Evolutionary conservation across 805 yeast genomes (phyloP), one percentile per base, ranked within the genome.

Genomic region (Yamadazyma sp.): DNA sequence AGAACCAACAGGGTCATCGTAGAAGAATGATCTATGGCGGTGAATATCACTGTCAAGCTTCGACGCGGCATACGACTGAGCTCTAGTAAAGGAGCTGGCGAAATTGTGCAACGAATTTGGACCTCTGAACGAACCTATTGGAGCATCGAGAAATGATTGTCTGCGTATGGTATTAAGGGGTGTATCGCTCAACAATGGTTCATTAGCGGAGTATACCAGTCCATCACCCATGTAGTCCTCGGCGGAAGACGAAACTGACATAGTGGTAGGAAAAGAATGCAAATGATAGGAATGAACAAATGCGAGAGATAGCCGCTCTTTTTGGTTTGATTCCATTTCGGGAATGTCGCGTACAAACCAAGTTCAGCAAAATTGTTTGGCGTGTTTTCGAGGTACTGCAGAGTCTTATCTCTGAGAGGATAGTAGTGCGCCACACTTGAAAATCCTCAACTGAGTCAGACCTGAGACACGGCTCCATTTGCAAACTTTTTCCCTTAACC

Each of bases 21-120:
- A 49, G 54, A 85, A 82, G 46, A 74, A 85, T 0, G 89, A 80
- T 47, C 95, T 64, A 20, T 73, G 63, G 6, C 78, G 75, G 49
- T 71, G 76, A 47, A 84, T 78, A 23, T 73, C 68, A 18, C 73
- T 71, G 48, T 75, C 81, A 19, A 74, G 49, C 36, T 63, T 62
- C 17, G 58, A 54, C 9, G 78, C 74, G 33, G 74, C 69, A 55
- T 72, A 75, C 3, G 88, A 77, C 55, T 85, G 91, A 1, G 95
- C 93, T 55, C 96, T 73, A 26, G 79, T 75, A 53, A 73, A 78
- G 0, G 95, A 86, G 10, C 85, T 77, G 1, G 95, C 95, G 61
- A 87, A 87, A 38, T 84, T 78, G 41, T 82, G 79, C 28, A 87
- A 56, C 1, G 93, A 83, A 59, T 84, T 84, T 12, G 70, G 68